Conservation (phyloP, 495 filamentous ascomycete species). For the Aspergillus haitiensis region DNA sequence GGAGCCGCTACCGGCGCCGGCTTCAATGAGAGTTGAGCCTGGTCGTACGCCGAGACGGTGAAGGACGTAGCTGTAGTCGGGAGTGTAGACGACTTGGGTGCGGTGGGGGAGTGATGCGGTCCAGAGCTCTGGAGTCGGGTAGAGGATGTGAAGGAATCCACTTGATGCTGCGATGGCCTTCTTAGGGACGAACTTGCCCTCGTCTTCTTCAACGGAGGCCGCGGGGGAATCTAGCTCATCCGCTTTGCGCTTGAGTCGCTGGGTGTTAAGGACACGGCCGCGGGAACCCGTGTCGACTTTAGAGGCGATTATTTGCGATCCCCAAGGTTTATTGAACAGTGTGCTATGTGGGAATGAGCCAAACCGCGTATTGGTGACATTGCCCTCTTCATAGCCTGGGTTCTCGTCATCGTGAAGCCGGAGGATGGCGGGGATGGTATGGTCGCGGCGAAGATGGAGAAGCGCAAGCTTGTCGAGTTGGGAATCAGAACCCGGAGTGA, state of each 20-base stretch:
- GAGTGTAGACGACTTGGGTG: slow-evolving; percentile 96
- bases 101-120: slow-evolving; percentile 86
- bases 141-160: slow-evolving; percentile 87
- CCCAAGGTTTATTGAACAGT: slow-evolving; percentile 79
- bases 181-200: slow-evolving; percentile 30
- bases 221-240: slow-evolving; percentile 41
- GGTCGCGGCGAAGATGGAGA: slow-evolving; percentile 81
- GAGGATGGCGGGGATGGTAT: slow-evolving; percentile 72
- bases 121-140: slow-evolving; percentile 92
- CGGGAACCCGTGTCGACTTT: slow-evolving; percentile 86
- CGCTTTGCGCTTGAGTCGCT: slow-evolving; percentile 56
- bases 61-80: slow-evolving; percentile 94
- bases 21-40: slow-evolving; percentile 81
- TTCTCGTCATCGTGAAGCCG: slow-evolving; percentile 56
- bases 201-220: slow-evolving; percentile 24
- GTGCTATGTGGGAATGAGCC: slow-evolving; percentile 93
- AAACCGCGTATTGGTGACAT: slow-evolving; percentile 88
- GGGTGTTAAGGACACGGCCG: slow-evolving; percentile 33
- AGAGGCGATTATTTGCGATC: slow-evolving; percentile 86
- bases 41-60: slow-evolving; percentile 81
- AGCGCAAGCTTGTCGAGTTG: slow-evolving; percentile 64
- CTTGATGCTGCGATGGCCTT: slow-evolving; percentile 61
- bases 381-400: slow-evolving; percentile 75
- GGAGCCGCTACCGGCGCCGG: slow-evolving; percentile 89
- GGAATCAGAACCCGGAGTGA: slow-evolving; percentile 61